phyloP scores from a whole-genome alignment of 2,329 filamentous ascomycete genomes.

The Fusarium sublunatum region DNA sequence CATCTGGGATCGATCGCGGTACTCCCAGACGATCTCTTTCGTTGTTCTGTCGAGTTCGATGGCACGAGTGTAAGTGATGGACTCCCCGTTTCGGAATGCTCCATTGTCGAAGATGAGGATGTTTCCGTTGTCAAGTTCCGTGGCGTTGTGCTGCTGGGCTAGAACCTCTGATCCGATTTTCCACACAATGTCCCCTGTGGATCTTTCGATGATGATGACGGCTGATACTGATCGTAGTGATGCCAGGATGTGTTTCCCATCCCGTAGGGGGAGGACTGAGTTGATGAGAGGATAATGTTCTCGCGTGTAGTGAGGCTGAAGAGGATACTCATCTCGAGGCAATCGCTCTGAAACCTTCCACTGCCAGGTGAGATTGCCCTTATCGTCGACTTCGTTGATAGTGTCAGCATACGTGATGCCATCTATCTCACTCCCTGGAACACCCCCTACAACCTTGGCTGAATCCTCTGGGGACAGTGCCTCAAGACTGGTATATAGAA shows the following conservation, averaged over 20 bases:
- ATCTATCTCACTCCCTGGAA: constrained; percentile 42
- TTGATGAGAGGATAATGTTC: constrained; percentile 50
- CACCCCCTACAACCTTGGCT: constrained; percentile 44
- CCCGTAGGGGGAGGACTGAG: constrained; percentile 45
- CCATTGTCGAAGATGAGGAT: constrained; percentile 50
- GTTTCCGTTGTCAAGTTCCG: constrained; percentile 47
- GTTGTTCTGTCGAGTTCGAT: constrained; percentile 43
- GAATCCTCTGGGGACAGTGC: constrained; percentile 44
- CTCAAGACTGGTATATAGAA: constrained; percentile 46
- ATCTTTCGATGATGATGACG: constrained; percentile 45
- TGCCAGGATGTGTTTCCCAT: constrained; percentile 46
- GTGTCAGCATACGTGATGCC: constrained; percentile 48
- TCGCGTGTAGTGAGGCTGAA: constrained; percentile 47
- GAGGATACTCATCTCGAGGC: constrained; percentile 43
- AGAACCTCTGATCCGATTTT: constrained; percentile 40
- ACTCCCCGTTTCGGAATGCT: constrained; percentile 46
- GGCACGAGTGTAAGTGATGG: constrained; percentile 44
- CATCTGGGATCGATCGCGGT: constrained; percentile 46
- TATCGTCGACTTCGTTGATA: constrained; percentile 46
- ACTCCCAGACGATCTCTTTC: constrained; percentile 47
- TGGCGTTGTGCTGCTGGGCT: constrained; percentile 49
- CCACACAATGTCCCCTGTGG: constrained; percentile 47
- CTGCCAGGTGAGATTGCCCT: constrained; percentile 43
- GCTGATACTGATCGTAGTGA: constrained; percentile 47
- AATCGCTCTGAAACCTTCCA: constrained; percentile 47